Evolutionary conservation across 1,139 yeast genomes (phyloP), one percentile per base, ranked within the genome.

Genomic region (Candida smagusa): DNA sequence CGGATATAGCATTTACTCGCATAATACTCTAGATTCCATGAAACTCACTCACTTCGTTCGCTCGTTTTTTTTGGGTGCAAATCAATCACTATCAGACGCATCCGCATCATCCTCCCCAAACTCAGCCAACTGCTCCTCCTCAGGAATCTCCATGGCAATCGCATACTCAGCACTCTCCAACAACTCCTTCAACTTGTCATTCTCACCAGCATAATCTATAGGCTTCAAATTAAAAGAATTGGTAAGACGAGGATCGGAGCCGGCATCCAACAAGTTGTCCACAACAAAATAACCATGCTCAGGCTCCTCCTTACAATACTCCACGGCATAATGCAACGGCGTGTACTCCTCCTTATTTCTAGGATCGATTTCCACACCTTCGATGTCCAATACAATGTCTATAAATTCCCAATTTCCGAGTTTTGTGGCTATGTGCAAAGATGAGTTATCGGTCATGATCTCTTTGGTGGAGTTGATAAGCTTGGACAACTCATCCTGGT

Each of bases 341-440:
- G 97, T 88, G 47, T 87, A 90, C 26, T 89, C 89, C 36, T 81
- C 84, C 31, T 81, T 69, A 58, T 86, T 86, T 33, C 65, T 59
- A 0, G 95, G 92, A 56, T 92, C 96, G 30, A 90, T 81, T 51
- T 89, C 96, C 19, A 90, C 90, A 2, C 95, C 97, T 44, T 86
- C 95, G 41, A 84, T 81, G 57, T 92, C 97, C 45, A 92, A 71
- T 22, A 92, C 67, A 34, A 73, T 66, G 55, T 92, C 97, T 54
- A 92, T 69, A 31, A 87, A 87, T 52, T 89, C 97, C 78, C 84
- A 86, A 41, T 88, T 78, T 2, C 97, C 97, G 48, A 79, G 72
- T 44, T 72, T 73, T 29, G 95, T 84, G 21, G 95, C 88, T 35
- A 92, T 61, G 61, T 92, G 97, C 36, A 92, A 69, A 3, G 94